Evolutionary conservation across 176 grass and related monocot species (phyloP), one percentile per base, ranked within the genome.

Genomic region (Cenchrus americanus): DNA sequence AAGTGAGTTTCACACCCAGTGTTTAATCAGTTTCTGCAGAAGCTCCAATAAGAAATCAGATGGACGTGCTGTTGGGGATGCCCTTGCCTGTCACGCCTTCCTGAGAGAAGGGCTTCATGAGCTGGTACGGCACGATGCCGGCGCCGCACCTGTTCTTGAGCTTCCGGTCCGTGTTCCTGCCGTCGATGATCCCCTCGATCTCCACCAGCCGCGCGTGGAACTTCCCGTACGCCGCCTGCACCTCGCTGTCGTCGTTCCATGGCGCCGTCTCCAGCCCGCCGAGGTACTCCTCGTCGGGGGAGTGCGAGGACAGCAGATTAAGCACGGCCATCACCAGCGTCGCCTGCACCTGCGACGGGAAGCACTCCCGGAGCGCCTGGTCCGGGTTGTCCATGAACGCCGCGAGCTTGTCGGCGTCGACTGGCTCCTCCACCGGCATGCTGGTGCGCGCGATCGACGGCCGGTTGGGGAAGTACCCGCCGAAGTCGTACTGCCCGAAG

Each of bases 241-340:
- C 88, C 15, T 22, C 30, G 18, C 44, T 52, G 58, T 91, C 92
- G 27, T 64, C 15, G 54, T 47, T 73, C 95, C 92, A 97, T 22
- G 88, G 88, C 24, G 30, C 69, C 4, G 83, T 82, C 51, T 72
- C 80, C 75, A 43, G 1, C 13, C 87, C 90, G 21, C 90, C 84
- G 17, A 98, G 91, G 84, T 95, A 98, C 84, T 98, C 92, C 87
- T 98, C 92, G 84, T 98, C 92, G 17, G 76, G 65, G 21, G 95
- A 93, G 65, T 98, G 92, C 49, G 21, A 80, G 7, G 95, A 98
- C 48, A 98, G 80, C 71, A 94, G 75, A 61, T 93, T 65, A 5
- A 94, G 73, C 50, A 91, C 84, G 0, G 90, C 95, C 88, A 93
- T 93, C 64, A 93, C 86, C 53, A 91, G 75, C 66, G 92, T 91